Evolutionary conservation across 768 basidiomycete species (phyloP), one percentile per base, ranked within the genome.

Genomic region (Boletus patriciae): DNA sequence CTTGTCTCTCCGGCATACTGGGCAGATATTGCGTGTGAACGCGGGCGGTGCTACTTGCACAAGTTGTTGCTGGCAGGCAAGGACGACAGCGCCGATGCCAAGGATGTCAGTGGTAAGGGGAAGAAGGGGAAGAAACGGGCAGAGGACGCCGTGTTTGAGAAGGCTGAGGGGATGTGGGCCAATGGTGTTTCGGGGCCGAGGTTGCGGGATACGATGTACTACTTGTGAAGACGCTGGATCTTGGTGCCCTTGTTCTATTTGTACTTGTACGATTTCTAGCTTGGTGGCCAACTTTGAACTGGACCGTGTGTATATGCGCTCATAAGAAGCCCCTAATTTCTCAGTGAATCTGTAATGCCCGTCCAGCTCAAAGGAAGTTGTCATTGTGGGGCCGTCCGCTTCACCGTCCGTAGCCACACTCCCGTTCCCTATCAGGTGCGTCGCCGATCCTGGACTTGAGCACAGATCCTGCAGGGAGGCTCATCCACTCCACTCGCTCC

Each of bases 141-240:
- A 0, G 84, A 85, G n/a, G 77, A 81, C 12, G 69, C 74, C 11
- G 77, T 86, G 11, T 77, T 74, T 64, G 65, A 68, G 11, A 85
- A 83, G 62, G 90, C 87, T 0, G 51, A 62, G 54, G 59, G 48
- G 15, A 49, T 79, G 55, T 93, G 90, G 90, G 74, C 71, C 15
- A 67, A 67, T 21, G 88, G 86, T 10, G 84, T 88, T 16, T 63
- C 67, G 1, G 80, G 80, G 0, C 45, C 60, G 3, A 72, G 60
- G 15, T 61, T 90, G 61, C 83, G 78, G 70, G 78, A 87, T 33
- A 84, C 83, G 2, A 91, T 91, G 88, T 91, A 79, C 57, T 91
- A 91, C 70, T 71, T 90, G 37, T 63, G 10, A 55, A 6, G 47
- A 21, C 18, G 37, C 29, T 29, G 29, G 9, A 29, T 29, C 29